Base-by-base conservation (phyloP, 768 basidiomycete genomes). In the Asterophora parasitica region DNA sequence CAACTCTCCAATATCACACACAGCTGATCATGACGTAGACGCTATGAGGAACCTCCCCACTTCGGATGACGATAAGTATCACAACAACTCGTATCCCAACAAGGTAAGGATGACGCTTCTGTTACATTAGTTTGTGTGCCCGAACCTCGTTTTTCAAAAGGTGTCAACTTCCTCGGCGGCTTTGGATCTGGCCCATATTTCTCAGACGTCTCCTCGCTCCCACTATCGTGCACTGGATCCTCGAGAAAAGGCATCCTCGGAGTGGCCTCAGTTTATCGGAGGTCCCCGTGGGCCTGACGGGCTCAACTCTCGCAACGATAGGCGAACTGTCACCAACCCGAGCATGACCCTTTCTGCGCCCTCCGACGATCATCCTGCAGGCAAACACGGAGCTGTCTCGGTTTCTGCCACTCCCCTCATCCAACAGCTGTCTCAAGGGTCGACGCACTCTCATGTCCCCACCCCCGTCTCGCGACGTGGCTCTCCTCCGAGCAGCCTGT, bases 191-290 rank as follows among this genome's bases (percentile, higher is more conserved):
- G 93, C 95, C 12, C 90, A 92, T 42, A 77, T 90, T 28, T 84
- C 89, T 4, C 91, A 90, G 62, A 85, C 85, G 5, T 84, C 88
- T 11, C 82, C 85, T 19, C 78, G 82, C 26, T 68, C 77, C 41
- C 80, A 79, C 40, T 81, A 81, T 50, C 81, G 83, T 36, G 61
- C 67, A 20, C 67, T 77, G 52, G 83, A 86, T 28, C 65, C 72
- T 39, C 73, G 79, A 28, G 84, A 85, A 61, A 86, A 83, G 63
- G 75, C 88, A 7, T 92, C 88, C 4, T 92, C 92, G 1, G 93
- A 96, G 63, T 97, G 94, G 94, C 90, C 93, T 27, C 91, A 92
- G 64, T 96, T 92, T 67, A 72, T 80, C 38, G 78, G 78, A 20
- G 74, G 75, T 39, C 62, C 75, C 36, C 81, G 85, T 57, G 77